Percentiles rank a stretch among this genome's conserved stretches.
phyloP scores from a whole-genome alignment of 805 yeast genomes.

The Candida maris region DNA sequence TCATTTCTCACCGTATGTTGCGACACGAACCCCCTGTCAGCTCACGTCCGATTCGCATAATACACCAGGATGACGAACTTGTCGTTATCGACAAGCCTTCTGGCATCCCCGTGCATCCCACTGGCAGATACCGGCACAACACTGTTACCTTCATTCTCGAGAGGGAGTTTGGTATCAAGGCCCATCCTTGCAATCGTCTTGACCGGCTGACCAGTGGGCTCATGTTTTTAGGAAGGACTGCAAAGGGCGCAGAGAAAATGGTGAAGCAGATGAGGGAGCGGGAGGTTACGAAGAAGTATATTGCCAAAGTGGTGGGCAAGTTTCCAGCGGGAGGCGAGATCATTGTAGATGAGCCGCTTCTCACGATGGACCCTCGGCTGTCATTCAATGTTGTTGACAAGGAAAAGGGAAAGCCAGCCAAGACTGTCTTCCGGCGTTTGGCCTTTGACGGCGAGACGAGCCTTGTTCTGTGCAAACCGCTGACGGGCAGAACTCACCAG shows the following conservation, averaged over 20 bases:
- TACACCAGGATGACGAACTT: slow-evolving; percentile 69
- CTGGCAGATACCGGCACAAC: slow-evolving; percentile 76
- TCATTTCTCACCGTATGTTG: slow-evolving; percentile 73
- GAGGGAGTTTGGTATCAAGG: slow-evolving; percentile 59
- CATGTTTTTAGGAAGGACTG: slow-evolving; percentile 83
- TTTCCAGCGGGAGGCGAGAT: slow-evolving; percentile 58
- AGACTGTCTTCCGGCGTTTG: slow-evolving; percentile 62
- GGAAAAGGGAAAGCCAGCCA: slow-evolving; percentile 63
- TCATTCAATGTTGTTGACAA: slow-evolving; percentile 60
- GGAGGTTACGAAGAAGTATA: slow-evolving; percentile 72
- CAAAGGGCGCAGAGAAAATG: slow-evolving; percentile 73
- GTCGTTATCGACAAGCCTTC: slow-evolving; percentile 90
- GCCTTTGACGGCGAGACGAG: slow-evolving; percentile 65
- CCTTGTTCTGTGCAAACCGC: slow-evolving; percentile 78
- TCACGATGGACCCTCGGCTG: slow-evolving; percentile 68
- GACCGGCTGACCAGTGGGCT: slow-evolving; percentile 91
- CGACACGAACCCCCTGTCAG: slow-evolving; percentile 88
- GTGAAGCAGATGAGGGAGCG: slow-evolving; percentile 70
- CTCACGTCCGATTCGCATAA: slow-evolving; percentile 55
- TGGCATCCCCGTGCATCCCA: slow-evolving; percentile 94
- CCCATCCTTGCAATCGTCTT: slow-evolving; percentile 82
- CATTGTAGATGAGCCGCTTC: slow-evolving; percentile 62
- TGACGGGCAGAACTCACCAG: slow-evolving; percentile 94
- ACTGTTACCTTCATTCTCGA: slow-evolving; percentile 75
- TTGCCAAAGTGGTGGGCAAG: slow-evolving; percentile 84